phyloP scores from a whole-genome alignment of 1,284 basidiomycete genomes.

The Naganishia liquefaciens region DNA sequence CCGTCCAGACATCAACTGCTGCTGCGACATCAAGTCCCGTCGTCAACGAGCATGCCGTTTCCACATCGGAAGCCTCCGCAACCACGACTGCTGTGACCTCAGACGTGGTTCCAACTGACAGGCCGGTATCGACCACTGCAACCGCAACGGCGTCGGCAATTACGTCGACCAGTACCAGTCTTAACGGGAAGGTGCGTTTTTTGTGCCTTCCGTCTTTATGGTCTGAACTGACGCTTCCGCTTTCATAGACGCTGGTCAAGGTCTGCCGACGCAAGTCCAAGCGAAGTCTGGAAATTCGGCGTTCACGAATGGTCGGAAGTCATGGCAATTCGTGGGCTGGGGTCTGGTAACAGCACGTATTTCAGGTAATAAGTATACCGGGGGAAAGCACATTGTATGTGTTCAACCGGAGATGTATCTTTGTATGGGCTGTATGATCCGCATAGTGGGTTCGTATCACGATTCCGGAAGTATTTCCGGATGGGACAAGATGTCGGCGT shows the following conservation, averaged over 20 bases:
- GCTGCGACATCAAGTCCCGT: conserved; percentile 1
- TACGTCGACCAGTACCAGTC: conserved; percentile 18
- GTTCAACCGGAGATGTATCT: not conserved
- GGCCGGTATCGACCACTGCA: not conserved
- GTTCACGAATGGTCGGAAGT: conserved; percentile 18
- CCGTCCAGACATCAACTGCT: conserved; percentile 56
- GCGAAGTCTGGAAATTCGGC: conserved; percentile 18
- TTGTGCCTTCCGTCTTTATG: too few species aligned
- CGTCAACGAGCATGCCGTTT: conserved; percentile 15
- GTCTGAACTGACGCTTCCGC: not conserved
- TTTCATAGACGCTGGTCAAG: conserved; percentile 10
- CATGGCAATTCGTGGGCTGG: conserved; percentile 18
- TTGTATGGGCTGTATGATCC: not conserved
- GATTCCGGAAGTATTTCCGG: too few species aligned
- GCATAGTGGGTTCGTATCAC: too few species aligned
- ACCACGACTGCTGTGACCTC: not conserved
- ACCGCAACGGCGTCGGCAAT: conserved; percentile 17
- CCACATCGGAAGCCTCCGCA: not conserved
- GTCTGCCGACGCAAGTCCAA: conserved; percentile 21
- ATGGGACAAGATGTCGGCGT: too few species aligned
- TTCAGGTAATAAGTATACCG: not conserved
- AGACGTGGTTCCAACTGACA: not conserved
- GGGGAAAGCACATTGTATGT: conserved; percentile 7
- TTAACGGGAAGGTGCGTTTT: conserved; percentile 19
- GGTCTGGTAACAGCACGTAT: conserved; percentile 13